Conservation (phyloP, 2,329 filamentous ascomycete genomes). For the Drechslera avenae region DNA sequence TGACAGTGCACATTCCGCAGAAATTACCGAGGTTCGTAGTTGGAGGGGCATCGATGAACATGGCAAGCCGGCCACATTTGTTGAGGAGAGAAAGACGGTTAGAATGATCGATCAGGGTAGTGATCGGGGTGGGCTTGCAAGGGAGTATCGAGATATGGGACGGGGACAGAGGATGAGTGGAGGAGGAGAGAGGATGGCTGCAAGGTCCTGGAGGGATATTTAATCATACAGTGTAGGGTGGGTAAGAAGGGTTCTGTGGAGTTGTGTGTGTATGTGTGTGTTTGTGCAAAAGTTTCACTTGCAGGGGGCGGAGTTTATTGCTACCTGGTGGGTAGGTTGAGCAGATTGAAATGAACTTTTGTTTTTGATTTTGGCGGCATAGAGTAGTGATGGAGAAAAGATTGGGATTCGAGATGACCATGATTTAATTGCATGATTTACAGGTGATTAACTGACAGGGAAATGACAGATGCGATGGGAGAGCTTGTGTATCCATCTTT, state of each 20-base stretch:
- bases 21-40: slow-evolving; percentile 25
- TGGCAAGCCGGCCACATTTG: slow-evolving; percentile 32
- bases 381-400: too few relatives aligned
- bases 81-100: slow-evolving; percentile 29
- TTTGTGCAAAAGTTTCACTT: not conserved
- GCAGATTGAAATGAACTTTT: too few relatives aligned
- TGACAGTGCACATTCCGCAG: slow-evolving; percentile 26
- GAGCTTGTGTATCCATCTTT: too few relatives aligned
- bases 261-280: too few relatives aligned
- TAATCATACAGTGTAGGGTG: not conserved
- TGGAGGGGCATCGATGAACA: slow-evolving; percentile 40
- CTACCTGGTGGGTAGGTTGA: too few relatives aligned
- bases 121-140: slow-evolving; percentile 8
- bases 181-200: slow-evolving; percentile 4
- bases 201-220: slow-evolving; percentile 18
- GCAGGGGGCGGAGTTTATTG: too few relatives aligned
- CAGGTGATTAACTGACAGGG: too few relatives aligned
- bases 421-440: too few relatives aligned
- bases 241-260: not conserved
- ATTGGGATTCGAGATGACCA: too few relatives aligned
- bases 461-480: too few relatives aligned
- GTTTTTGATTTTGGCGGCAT: too few relatives aligned
- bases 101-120: slow-evolving; percentile 19
- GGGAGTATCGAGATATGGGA: slow-evolving; percentile 4
- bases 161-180: not conserved